Evolutionary conservation across 352 stramenopile species (phyloP).

Genomic region (Pilasporangium apinafurcum): DNA sequence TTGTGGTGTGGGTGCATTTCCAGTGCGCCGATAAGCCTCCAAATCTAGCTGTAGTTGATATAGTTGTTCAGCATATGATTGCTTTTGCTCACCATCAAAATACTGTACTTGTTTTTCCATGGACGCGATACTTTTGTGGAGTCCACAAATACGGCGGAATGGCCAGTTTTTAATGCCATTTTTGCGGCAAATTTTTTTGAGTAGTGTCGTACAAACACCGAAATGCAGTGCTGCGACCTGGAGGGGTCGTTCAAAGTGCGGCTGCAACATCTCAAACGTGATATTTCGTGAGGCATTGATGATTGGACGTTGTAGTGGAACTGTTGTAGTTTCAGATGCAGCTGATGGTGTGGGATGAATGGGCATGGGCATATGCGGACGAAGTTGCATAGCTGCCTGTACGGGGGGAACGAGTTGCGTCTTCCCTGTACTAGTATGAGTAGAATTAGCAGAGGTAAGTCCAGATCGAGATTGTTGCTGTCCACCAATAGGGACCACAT

Average conservation of each 20-base stretch:
- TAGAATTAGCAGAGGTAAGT: neutral
- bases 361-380: neutral
- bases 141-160: slow-evolving; percentile 44
- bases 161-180: slow-evolving; percentile 61
- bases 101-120: slow-evolving; percentile 59
- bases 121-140: slow-evolving; percentile 52
- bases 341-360: neutral
- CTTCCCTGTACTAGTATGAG: neutral
- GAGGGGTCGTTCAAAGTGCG: slow-evolving; percentile 50
- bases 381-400: neutral
- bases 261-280: slow-evolving; percentile 46
- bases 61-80: slow-evolving; percentile 39
- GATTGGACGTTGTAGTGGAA: slow-evolving; percentile 12
- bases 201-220: slow-evolving; percentile 52
- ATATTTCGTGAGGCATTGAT: slow-evolving; percentile 42
- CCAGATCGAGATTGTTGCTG: neutral
- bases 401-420: neutral
- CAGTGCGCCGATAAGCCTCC: slow-evolving; percentile 36
- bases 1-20: slow-evolving; percentile 23
- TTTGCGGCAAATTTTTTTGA: slow-evolving; percentile 67
- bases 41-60: slow-evolving; percentile 31
- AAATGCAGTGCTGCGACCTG: slow-evolving; percentile 45
- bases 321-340: neutral
- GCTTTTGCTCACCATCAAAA: slow-evolving; percentile 51
- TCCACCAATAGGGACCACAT: neutral